Evolutionary conservation across 164 flowering plant species (phyloP), one percentile per base, ranked within the genome.

Genomic region (Chimonanthus salicifolius): DNA sequence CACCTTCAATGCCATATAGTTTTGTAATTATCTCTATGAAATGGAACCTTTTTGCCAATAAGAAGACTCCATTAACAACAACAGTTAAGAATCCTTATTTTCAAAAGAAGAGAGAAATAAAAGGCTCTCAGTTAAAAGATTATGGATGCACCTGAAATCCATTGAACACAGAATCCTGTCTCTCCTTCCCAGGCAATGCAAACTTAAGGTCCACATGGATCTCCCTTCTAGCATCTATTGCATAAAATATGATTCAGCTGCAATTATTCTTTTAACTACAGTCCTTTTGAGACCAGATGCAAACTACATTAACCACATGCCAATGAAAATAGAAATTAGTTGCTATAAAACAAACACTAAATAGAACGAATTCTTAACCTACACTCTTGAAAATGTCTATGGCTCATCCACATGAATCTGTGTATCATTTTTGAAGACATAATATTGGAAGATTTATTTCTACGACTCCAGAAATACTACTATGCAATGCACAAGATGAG

Each of bases 161-260:
- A 82, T 83, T 93, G 82, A 84, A 93, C 9, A 95, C 99, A 67
- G 99, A 95, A 87, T 95, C 99, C 81, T 95, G 99, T 78, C 99
- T 90, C 85, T 95, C 99, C 83, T 93, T 93, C 72, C 99, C 99
- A 62, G 99, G 99, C 71, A 87, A 76, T 62, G 98, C 84, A 77
- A 93, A 93, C 82, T 93, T 95, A 49, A 95, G 84, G 79, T 87
- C 90, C 16, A 90, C 87, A 44, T 69, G 69, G 58, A 89, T 86
- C 75, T 82, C 79, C n/a, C 79, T 85, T 72, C 69, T 80, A 47
- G 90, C 74, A 16, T 89, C 99, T 95, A 82, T 66, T 70, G 79
- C 67, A 20, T 75, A 15, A 54, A 70, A 73, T 33, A 10, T n/a
- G n/a, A 46, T 15, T 76, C 51, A 49, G 44, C 65, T 46, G 50